phyloP scores from a whole-genome alignment of 192 early-diverging fungal genomes.

The Pilobolus umbonatus region DNA sequence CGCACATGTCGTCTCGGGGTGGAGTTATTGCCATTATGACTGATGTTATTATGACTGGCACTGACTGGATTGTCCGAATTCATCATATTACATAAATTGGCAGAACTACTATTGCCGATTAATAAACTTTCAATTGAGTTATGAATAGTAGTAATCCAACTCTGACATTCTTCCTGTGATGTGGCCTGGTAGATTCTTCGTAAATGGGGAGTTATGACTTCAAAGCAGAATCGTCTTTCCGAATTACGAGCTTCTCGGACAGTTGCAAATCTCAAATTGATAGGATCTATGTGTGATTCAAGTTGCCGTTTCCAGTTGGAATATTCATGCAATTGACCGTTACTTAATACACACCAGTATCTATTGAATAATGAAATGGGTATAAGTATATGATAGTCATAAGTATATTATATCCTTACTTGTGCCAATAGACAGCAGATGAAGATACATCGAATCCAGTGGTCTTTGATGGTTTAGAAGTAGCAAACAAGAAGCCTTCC shows the following conservation, averaged over 20 bases:
- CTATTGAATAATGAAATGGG: slow-evolving; percentile 19
- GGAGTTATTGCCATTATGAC: too few relatives aligned
- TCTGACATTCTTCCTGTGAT: slow-evolving; percentile 55
- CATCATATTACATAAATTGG: neutral
- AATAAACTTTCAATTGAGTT: slow-evolving; percentile 67
- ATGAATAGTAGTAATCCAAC: slow-evolving; percentile 63
- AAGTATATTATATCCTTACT: slow-evolving; percentile 32
- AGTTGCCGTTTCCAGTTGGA: slow-evolving; percentile 61
- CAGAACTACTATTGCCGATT: slow-evolving; percentile 36
- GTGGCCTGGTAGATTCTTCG: slow-evolving; percentile 68
- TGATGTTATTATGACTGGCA: neutral
- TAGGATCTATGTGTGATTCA: slow-evolving; percentile 54
- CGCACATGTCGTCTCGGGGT: slow-evolving; percentile 1
- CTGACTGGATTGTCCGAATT: neutral
- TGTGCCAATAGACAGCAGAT: slow-evolving; percentile 35
- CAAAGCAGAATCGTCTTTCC: slow-evolving; percentile 69
- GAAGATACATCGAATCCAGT: slow-evolving; percentile 23
- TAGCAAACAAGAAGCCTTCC: slow-evolving; percentile 60
- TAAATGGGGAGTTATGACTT: slow-evolving; percentile 58
- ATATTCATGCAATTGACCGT: slow-evolving; percentile 59
- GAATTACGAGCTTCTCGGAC: slow-evolving; percentile 60
- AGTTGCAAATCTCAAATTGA: slow-evolving; percentile 62
- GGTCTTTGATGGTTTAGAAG: slow-evolving; percentile 39
- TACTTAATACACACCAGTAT: slow-evolving; percentile 65
- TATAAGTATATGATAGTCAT: slow-evolving; percentile 5